Conservation (phyloP, 768 basidiomycete species). For the Boletus subparvulus region DNA sequence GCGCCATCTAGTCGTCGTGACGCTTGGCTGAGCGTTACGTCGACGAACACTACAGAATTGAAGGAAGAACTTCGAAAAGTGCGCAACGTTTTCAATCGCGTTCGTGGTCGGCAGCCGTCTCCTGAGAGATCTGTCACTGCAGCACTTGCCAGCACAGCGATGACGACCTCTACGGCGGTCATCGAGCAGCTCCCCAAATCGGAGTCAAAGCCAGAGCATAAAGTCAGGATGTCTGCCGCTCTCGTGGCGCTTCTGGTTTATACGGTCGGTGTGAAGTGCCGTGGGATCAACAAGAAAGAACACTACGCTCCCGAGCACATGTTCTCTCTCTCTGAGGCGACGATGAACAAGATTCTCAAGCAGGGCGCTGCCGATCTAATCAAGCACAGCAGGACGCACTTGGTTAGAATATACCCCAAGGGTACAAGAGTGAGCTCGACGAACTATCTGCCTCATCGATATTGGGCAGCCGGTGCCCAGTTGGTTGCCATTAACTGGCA, state of each 20-base stretch:
- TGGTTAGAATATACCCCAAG: constrained; percentile 86
- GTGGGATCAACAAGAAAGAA: constrained; percentile 84
- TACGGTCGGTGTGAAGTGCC: constrained; percentile 93
- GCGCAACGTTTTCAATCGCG: constrained; percentile 43
- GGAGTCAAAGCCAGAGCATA: constrained; percentile 29
- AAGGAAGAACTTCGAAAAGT: constrained; percentile 42
- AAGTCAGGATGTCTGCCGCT: constrained; percentile 70
- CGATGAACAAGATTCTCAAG: constrained; percentile 74
- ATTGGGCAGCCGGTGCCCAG: constrained; percentile 88
- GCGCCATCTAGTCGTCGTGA: constrained; percentile 1
- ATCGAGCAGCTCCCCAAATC: constrained; percentile 17
- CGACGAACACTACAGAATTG: constrained; percentile 28
- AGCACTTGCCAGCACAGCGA: constrained; percentile 10
- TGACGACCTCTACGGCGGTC: constrained; percentile 11
- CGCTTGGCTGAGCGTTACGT: constrained; percentile 13
- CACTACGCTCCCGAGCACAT: constrained; percentile 85
- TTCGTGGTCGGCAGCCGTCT: constrained; percentile 33
- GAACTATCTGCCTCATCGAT: constrained; percentile 87
- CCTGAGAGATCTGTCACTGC: constrained; percentile 18
- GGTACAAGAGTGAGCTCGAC: constrained; percentile 77
- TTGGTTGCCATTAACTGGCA: constrained; percentile 98
- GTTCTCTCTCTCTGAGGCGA: constrained; percentile 89
- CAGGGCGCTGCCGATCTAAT: constrained; percentile 68
- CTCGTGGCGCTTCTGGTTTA: constrained; percentile 83
- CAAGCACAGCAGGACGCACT: constrained; percentile 80